Percentiles rank a stretch among this genome's conserved stretches.
phyloP scores from a whole-genome alignment of 768 basidiomycete species.

The Lentinula guzmanii region DNA sequence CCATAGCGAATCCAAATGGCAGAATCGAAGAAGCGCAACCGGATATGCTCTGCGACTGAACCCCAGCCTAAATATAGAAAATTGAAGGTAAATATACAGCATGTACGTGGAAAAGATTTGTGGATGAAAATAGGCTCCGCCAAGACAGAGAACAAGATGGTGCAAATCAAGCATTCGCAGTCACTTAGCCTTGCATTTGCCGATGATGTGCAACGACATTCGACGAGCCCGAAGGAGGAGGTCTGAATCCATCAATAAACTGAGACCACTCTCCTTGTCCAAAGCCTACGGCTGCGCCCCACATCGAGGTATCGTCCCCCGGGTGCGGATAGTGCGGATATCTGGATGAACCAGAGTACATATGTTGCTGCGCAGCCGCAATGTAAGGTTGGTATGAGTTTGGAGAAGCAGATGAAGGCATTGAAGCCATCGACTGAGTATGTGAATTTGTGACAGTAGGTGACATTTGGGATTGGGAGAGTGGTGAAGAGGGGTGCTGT shows the following conservation, averaged over 20 bases:
- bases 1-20: background rate
- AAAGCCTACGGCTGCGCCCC: constrained; percentile 71
- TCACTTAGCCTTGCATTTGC: constrained; percentile 4
- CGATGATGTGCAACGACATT: constrained; percentile 3
- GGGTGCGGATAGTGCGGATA: constrained; percentile 45
- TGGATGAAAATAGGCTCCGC: background rate
- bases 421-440: constrained; percentile 16
- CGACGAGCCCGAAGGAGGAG: constrained; percentile 13
- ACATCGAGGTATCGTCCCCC: constrained; percentile 60
- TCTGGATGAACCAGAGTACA: constrained; percentile 32
- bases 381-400: constrained; percentile 16
- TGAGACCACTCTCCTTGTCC: constrained; percentile 71
- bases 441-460: constrained; percentile 12
- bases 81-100: too few species aligned
- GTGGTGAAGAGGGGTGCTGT: constrained; percentile 13
- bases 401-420: constrained; percentile 16
- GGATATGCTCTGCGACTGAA: background rate
- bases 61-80: background rate
- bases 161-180: background rate
- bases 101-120: background rate
- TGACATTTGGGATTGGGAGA: constrained; percentile 20
- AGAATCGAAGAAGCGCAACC: background rate
- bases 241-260: constrained; percentile 61
- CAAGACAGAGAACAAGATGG: background rate
- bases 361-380: constrained; percentile 19